These are phyloP conservation scores for Glarea lozoyensis DNA, from an alignment of 495 filamentous ascomycete genomes.

Conservation along the genomic window DNA sequence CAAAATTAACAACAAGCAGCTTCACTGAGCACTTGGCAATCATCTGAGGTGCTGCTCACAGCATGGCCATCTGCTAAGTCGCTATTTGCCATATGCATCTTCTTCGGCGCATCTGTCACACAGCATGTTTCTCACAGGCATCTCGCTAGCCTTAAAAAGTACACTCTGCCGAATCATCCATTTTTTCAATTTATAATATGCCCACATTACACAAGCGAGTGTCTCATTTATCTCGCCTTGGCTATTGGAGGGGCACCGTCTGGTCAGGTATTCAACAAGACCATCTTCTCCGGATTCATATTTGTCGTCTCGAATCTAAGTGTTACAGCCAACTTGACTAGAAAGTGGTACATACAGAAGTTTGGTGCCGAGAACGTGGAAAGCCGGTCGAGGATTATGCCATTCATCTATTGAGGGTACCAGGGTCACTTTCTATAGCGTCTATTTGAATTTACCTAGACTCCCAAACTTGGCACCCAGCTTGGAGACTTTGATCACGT, in stretches of 20 bases:
- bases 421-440: constrained; percentile 27
- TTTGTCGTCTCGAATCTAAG: constrained; percentile 79
- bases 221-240: constrained; percentile 72
- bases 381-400: constrained; percentile 75
- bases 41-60: constrained; percentile 25
- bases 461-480: constrained; percentile 58
- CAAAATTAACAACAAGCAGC: too few species aligned
- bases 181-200: constrained; percentile 63
- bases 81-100: constrained; percentile 51
- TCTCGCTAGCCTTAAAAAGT: constrained; percentile 73
- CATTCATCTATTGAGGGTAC: constrained; percentile 52
- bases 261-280: constrained; percentile 55
- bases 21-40: too few species aligned
- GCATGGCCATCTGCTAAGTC: constrained; percentile 40
- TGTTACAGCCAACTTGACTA: constrained; percentile 68
- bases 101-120: constrained; percentile 63
- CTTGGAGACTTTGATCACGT: constrained; percentile 80
- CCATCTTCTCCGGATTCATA: constrained; percentile 53
- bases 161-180: constrained; percentile 61
- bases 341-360: constrained; percentile 69
- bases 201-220: constrained; percentile 91
- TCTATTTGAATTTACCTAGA: too few species aligned
- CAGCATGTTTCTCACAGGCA: constrained; percentile 79
- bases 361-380: constrained; percentile 64
- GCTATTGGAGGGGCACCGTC: constrained; percentile 64